Evolutionary conservation across 2,329 filamentous ascomycete genomes (phyloP).

Genomic region (Aspergillus sojae): DNA sequence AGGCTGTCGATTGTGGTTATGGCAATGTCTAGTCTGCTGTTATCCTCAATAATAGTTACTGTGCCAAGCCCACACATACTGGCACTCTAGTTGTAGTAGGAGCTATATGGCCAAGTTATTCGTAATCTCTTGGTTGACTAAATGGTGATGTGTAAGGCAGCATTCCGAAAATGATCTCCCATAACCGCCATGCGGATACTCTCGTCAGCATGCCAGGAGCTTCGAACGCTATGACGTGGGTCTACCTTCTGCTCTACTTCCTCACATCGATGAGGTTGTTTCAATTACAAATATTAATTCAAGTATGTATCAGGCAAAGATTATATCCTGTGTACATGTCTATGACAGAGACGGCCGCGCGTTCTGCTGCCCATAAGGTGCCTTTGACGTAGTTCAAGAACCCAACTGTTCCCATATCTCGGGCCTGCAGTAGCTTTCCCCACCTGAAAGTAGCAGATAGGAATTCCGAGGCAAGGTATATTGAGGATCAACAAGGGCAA

Average conservation of each 20-base stretch:
- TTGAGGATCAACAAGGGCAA: background rate
- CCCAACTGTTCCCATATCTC: background rate
- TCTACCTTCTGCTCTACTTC: background rate
- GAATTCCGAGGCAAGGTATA: background rate
- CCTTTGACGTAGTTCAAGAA: background rate
- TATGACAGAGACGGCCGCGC: background rate
- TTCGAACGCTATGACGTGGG: background rate
- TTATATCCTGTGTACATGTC: background rate
- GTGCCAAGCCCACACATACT: constrained; percentile 14
- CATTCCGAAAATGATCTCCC: background rate
- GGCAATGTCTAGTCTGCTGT: background rate
- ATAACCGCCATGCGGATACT: background rate
- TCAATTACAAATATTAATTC: background rate
- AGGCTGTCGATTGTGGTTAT: background rate
- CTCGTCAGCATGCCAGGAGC: background rate
- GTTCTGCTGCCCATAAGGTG: background rate
- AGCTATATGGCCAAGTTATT: background rate
- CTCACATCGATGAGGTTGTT: background rate
- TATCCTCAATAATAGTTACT: background rate
- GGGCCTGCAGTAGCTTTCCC: background rate
- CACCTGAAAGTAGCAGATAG: background rate
- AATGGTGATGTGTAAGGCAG: background rate
- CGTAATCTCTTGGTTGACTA: background rate
- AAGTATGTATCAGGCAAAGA: background rate
- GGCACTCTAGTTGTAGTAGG: constrained; percentile 1